Conservation (phyloP, 371 early-diverging fungal species). For the Umbelopsis sp. region DNA sequence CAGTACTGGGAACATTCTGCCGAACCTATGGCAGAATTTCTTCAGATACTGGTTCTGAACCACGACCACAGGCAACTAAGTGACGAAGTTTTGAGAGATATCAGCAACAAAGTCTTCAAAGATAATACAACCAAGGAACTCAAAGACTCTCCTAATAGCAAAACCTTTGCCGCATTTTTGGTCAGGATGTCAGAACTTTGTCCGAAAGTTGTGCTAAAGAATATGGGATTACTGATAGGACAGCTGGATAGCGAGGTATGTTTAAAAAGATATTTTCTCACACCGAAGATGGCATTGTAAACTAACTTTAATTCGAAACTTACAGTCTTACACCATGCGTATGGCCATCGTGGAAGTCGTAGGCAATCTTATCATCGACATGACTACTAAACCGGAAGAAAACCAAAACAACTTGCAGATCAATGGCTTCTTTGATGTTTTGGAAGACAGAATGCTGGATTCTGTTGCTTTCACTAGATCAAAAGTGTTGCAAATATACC, state of each 20-base stretch:
- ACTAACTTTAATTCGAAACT: neutral
- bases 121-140: constrained; percentile 51
- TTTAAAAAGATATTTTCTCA: too few species aligned
- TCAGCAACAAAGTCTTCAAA: constrained; percentile 65
- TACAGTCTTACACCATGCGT: constrained; percentile 83
- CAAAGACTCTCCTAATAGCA: constrained; percentile 79
- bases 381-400: constrained; percentile 61
- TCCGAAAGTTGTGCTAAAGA: constrained; percentile 83
- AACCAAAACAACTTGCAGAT: constrained; percentile 64
- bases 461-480: constrained; percentile 79
- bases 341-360: constrained; percentile 86
- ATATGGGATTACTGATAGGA: constrained; percentile 79
- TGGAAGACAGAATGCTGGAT: constrained; percentile 92
- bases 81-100: constrained; percentile 81
- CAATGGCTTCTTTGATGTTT: constrained; percentile 79
- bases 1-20: constrained; percentile 92
- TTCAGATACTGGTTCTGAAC: constrained; percentile 65
- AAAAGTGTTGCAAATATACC: constrained; percentile 85
- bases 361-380: constrained; percentile 76
- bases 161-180: constrained; percentile 83
- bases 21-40: constrained; percentile 89
- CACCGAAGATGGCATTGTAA: too few species aligned
- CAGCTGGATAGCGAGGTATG: constrained; percentile 88
- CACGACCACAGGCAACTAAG: constrained; percentile 74
- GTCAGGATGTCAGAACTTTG: constrained; percentile 78